Evolutionary conservation across 495 filamentous ascomycete genomes (phyloP).

Genomic region (Tuber microsphaerosporum): DNA sequence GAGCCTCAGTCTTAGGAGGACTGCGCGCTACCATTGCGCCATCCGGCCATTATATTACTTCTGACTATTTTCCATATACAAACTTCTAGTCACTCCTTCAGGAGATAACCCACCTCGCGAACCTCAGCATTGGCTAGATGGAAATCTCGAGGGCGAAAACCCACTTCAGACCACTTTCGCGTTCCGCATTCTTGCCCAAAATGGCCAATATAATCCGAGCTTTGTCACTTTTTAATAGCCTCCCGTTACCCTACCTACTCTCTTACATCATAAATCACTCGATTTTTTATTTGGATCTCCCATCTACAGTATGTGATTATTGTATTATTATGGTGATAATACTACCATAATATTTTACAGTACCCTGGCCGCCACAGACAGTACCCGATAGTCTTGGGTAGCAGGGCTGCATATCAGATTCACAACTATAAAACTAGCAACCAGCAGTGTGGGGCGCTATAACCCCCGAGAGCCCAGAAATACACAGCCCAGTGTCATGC

Average conservation of each 20-base stretch:
- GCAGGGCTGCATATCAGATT: too few species aligned
- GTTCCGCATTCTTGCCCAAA: not conserved
- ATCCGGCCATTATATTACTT: constrained; percentile 16
- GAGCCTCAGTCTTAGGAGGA: constrained; percentile 39
- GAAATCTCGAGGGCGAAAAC: not conserved
- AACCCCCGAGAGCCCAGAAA: not conserved
- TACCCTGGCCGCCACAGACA: too few species aligned
- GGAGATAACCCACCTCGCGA: not conserved
- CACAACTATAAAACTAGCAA: too few species aligned
- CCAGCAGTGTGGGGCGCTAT: too few species aligned
- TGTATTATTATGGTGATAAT: too few species aligned
- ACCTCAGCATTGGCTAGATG: not conserved
- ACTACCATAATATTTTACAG: too few species aligned
- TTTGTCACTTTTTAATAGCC: not conserved
- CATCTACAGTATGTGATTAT: not conserved
- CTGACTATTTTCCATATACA: not conserved
- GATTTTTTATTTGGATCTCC: not conserved
- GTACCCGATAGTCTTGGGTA: too few species aligned
- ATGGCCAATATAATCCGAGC: not conserved
- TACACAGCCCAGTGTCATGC: not conserved
- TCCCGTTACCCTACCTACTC: not conserved
- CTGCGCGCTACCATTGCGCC: constrained; percentile 39
- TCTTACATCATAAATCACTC: not conserved
- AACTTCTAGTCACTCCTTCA: not conserved
- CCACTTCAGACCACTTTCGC: not conserved